Evolutionary conservation across 1,284 basidiomycete genomes (phyloP), one percentile per base, ranked within the genome.

Genomic region (Earliella scabrosa): DNA sequence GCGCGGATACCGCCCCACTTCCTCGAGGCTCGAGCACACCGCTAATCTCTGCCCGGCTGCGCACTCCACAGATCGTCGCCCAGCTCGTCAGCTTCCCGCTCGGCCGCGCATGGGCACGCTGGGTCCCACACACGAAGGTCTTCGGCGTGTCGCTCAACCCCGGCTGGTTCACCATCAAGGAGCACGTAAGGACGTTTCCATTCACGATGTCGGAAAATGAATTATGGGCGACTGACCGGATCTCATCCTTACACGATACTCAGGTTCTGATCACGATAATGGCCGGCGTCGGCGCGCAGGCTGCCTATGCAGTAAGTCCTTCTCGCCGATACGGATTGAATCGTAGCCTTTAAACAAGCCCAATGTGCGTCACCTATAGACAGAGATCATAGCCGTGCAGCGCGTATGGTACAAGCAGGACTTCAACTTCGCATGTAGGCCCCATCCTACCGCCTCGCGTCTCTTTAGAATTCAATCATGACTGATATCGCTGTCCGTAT

Each of bases 301-400:
- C 76, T 50, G 77, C 79, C 1, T 81, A 79, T 41, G 69, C 67
- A 21, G 70, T 71, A 45, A 44, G 4, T 48, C 57, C 34, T 52
- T 45, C 38, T 60, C 23, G 21, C n/a, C n/a, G n/a, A n/a, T n/a
- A n/a, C n/a, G n/a, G n/a, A n/a, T n/a, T n/a, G n/a, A n/a, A n/a
- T n/a, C n/a, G n/a, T n/a, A n/a, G n/a, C n/a, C n/a, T n/a, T n/a
- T n/a, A n/a, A n/a, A n/a, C n/a, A n/a, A 32, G 39, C 32, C 46
- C 35, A 35, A 50, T 18, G 23, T 35, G 18, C 3, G n/a, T 18
- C 43, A 56, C 14, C 8, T 13, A 5, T 4, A 86, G 52, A 85
- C 95, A 1, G 89, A 92, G 70, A 87, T 92, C 35, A 75, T 90
- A 52, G 85, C 93, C 1, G 87, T 92, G 0, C 92, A 93, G 66